Conservation (phyloP, 148 eudicot genomes). For the Pouteria glomerata region DNA sequence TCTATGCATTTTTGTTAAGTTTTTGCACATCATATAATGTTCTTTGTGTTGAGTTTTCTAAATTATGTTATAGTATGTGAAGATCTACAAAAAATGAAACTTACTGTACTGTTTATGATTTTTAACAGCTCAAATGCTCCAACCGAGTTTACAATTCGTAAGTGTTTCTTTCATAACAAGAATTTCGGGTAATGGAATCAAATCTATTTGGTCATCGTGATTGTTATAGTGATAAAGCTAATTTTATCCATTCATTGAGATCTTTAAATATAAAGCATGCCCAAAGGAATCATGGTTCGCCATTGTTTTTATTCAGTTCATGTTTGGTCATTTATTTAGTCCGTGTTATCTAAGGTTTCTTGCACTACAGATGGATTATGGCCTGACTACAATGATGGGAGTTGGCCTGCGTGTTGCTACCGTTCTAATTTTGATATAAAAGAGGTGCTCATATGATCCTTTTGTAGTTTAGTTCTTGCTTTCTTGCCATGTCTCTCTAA, state of each 20-base stretch:
- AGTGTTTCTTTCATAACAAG: slow-evolving; percentile 23
- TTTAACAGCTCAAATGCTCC: slow-evolving; percentile 61
- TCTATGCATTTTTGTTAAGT: neutral
- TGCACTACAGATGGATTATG: slow-evolving; percentile 77
- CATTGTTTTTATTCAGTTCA: neutral
- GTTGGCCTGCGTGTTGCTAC: slow-evolving; percentile 88
- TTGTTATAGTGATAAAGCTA: neutral
- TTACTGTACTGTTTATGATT: slow-evolving; percentile 13
- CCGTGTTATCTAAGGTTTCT: neutral
- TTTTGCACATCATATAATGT: neutral
- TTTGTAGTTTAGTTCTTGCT: neutral
- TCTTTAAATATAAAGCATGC: neutral
- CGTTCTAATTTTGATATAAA: slow-evolving; percentile 53
- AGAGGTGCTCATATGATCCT: slow-evolving; percentile 39
- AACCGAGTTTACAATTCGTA: slow-evolving; percentile 76
- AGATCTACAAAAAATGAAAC: slow-evolving; percentile 10
- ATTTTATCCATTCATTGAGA: neutral
- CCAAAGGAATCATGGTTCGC: neutral
- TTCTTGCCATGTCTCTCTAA: slow-evolving; percentile 3
- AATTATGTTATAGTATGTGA: neutral
- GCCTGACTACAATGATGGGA: slow-evolving; percentile 92
- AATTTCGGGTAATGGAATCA: neutral
- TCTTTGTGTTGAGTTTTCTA: neutral
- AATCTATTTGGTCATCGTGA: neutral
- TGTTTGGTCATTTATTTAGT: neutral